phyloP scores from a whole-genome alignment of 148 eudicot genomes.

The Beta vulgaris region DNA sequence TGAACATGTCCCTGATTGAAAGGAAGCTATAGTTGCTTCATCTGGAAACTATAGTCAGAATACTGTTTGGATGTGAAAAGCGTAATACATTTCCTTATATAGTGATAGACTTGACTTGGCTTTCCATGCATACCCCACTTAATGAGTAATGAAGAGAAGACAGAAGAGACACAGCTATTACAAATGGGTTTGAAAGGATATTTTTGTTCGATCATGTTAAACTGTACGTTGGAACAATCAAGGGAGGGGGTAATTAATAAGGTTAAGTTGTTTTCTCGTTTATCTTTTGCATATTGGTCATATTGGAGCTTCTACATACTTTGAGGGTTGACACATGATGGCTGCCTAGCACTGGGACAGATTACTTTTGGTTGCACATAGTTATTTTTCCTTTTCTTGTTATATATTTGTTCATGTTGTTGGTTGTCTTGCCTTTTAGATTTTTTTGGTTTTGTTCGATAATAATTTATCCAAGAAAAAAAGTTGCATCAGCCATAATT shows the following conservation, averaged over 20 bases:
- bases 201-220: background rate
- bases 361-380: background rate
- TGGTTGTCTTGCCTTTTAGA: background rate
- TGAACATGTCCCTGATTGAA: background rate
- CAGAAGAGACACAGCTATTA: background rate
- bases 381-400: no score
- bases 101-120: background rate
- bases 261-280: background rate
- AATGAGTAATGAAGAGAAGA: background rate
- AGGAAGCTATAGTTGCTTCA: background rate
- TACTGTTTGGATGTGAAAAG: background rate
- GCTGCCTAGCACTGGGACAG: background rate
- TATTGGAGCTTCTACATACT: background rate
- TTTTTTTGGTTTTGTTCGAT: background rate
- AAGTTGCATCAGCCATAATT: background rate
- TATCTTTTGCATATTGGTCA: background rate
- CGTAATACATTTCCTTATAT: background rate
- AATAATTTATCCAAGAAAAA: no score
- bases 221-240: background rate
- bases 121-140: background rate
- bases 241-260: background rate
- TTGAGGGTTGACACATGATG: background rate
- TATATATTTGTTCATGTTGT: no score
- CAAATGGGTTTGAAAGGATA: background rate
- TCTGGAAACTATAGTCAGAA: background rate